Percentiles rank a stretch among this genome's conserved stretches.
Conservation (phyloP, 768 basidiomycete species). For the Pulveroboletus sp. region DNA sequence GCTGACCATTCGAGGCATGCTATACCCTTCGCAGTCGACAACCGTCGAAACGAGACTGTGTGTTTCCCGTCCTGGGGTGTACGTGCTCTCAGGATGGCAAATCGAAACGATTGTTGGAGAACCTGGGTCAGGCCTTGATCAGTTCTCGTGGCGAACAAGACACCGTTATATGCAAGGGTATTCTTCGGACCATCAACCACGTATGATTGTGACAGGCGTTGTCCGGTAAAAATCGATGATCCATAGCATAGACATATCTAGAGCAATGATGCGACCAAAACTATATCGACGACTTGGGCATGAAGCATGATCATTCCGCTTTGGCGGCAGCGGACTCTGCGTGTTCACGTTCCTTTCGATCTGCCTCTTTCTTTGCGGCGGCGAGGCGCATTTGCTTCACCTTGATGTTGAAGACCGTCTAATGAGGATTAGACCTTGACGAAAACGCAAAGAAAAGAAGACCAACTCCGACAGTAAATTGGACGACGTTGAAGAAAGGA, state of each 20-base stretch:
- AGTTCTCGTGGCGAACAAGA: slow-evolving; percentile 32
- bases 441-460: slow-evolving; percentile 1
- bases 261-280: neutral
- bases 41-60: slow-evolving; percentile 52
- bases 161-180: slow-evolving; percentile 41
- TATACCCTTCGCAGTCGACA: slow-evolving; percentile 47
- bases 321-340: slow-evolving; percentile 19
- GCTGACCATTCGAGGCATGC: slow-evolving; percentile 58
- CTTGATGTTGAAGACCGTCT: slow-evolving; percentile 75
- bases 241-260: slow-evolving; percentile 14
- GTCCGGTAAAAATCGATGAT: slow-evolving; percentile 8
- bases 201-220: slow-evolving; percentile 33
- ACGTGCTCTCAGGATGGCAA: slow-evolving; percentile 64
- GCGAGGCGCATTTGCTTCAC: slow-evolving; percentile 60
- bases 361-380: slow-evolving; percentile 46
- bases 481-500: slow-evolving; percentile 78
- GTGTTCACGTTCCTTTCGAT: slow-evolving; percentile 34
- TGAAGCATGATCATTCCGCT: slow-evolving; percentile 13
- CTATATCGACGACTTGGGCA: slow-evolving; percentile 13
- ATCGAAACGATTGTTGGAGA: slow-evolving; percentile 64
- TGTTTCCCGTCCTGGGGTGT: slow-evolving; percentile 59
- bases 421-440: slow-evolving; percentile 1
- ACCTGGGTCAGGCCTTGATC: slow-evolving; percentile 7
- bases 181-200: slow-evolving; percentile 24
- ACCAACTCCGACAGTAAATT: slow-evolving; percentile 72